Evolutionary conservation across 169 alveolate species (phyloP).

Genomic region (Eimeria sp.): DNA sequence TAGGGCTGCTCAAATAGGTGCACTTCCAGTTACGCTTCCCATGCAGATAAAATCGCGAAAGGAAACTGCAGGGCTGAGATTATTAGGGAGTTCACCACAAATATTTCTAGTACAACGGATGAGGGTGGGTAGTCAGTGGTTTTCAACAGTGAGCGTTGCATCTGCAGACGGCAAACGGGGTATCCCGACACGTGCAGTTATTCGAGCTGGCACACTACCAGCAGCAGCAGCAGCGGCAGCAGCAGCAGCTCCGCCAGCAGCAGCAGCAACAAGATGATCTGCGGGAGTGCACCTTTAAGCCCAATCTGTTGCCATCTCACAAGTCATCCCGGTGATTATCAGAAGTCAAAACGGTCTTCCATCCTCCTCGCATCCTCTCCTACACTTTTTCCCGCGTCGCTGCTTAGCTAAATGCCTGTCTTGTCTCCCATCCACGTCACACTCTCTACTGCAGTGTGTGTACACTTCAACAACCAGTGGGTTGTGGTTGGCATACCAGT

Average conservation of each 20-base stretch:
- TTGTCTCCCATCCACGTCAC: not conserved
- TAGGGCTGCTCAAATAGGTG: not conserved
- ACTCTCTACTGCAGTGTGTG: not conserved
- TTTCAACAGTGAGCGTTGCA: not conserved
- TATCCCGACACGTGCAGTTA: slow-evolving; percentile 56
- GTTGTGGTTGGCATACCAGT: not conserved
- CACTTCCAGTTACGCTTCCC: not conserved
- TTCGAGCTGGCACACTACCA: slow-evolving; percentile 45
- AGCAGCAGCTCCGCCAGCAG: slow-evolving; percentile 55
- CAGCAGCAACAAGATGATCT: slow-evolving; percentile 45
- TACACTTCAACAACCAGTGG: not conserved
- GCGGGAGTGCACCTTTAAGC: slow-evolving; percentile 55
- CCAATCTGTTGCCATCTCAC: slow-evolving; percentile 3
- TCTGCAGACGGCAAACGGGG: slow-evolving; percentile 14
- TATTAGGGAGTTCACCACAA: not conserved
- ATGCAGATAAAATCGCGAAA: not conserved
- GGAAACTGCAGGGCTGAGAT: not conserved
- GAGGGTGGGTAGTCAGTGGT: not conserved
- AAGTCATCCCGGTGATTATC: not conserved
- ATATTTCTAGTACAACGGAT: not conserved
- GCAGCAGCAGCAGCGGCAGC: slow-evolving; percentile 48
- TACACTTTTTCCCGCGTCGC: not conserved
- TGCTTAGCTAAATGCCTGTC: not conserved
- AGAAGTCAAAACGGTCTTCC: not conserved
- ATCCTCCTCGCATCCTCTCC: not conserved